Evolutionary conservation across 169 alveolate genomes (phyloP), one percentile per base, ranked within the genome.

Genomic region (Plasmodium vivax): DNA sequence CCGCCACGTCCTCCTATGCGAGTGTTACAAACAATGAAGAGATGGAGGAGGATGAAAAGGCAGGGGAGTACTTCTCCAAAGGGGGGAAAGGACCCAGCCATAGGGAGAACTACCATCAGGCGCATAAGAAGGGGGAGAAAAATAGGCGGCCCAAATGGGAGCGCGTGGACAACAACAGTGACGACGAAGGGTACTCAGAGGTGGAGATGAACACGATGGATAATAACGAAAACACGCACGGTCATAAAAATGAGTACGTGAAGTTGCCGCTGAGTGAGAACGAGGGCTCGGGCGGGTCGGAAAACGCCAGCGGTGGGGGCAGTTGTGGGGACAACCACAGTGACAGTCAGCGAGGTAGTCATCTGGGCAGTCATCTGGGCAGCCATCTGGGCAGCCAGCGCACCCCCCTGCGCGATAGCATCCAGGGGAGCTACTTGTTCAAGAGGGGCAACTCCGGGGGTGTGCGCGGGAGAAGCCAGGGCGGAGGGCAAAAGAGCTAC

Each of bases 251-350:
- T 34, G 83, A 80, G 73, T 90, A 90, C 43, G 83, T 58, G 73
- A 62, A 90, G 72, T 32, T 90, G n/a, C 83, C 94, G 14, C 36
- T 90, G 36, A 41, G 83, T 90, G 90, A 90, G 16, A 68, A 80
- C 51, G 91, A 90, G 34, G 30, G 72, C 38, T 58, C 56, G 32
- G 75, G 62, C 23, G 9, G 43, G 30, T 51, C 80, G 71, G 85
- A 85, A 9, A 68, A 68, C n/a, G 41, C 38, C 7, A 30, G 38
- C 38, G 38, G 38, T 27, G 38, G 77, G 0, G 77, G 36, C n/a
- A 8, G 77, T 68, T 27, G 38, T 6, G 36, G 3, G n/a, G 38
- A 7, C 38, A 68, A 30, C 77, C 12, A 68, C n/a, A 68, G 38
- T 68, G 77, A 68, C 10, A 58, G 74, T 8, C 54, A 43, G 2